A percentile compares a stretch with the other conserved stretches of the same genome.
Conservation (phyloP, 352 stramenopile genomes). For the Globisporangium paroecandrum region DNA sequence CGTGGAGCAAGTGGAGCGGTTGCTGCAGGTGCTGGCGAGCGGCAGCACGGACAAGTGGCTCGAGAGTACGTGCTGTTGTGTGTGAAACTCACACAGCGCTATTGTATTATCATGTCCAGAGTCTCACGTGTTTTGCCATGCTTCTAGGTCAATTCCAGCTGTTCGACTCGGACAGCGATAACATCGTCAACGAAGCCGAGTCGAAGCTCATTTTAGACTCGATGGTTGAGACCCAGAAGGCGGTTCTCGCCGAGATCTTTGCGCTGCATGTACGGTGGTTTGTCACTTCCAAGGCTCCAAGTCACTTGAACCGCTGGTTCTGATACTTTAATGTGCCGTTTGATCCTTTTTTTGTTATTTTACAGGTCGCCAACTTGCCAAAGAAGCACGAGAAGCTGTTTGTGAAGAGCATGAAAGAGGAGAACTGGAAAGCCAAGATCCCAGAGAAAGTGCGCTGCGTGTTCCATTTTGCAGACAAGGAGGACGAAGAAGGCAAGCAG, state of each 20-base stretch:
- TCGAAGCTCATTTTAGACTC: slow-evolving; percentile 55
- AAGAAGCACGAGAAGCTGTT: slow-evolving; percentile 64
- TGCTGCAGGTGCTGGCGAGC: slow-evolving; percentile 34
- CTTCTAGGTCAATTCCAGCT: slow-evolving; percentile 53
- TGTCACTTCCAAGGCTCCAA: neutral
- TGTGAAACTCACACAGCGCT: neutral
- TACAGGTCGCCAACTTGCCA: slow-evolving; percentile 50
- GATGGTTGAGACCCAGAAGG: slow-evolving; percentile 55
- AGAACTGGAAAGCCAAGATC: slow-evolving; percentile 69
- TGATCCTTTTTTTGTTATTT: slow-evolving; percentile 7
- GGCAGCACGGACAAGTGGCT: slow-evolving; percentile 45
- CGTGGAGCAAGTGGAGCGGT: slow-evolving; percentile 34
- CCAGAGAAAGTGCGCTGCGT: slow-evolving; percentile 73
- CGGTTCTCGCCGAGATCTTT: slow-evolving; percentile 59
- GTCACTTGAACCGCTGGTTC: neutral
- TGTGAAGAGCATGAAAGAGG: slow-evolving; percentile 43
- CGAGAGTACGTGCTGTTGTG: slow-evolving; percentile 23
- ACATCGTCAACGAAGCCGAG: slow-evolving; percentile 51
- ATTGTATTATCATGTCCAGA: neutral
- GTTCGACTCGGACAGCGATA: slow-evolving; percentile 51
- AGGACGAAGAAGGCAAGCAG: slow-evolving; percentile 52
- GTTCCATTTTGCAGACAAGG: slow-evolving; percentile 65
- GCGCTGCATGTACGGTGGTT: slow-evolving; percentile 39
- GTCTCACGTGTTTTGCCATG: neutral
- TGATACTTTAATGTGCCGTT: neutral